Conservation (phyloP, 148 eudicot species). For the Rhododendron ovatum region DNA sequence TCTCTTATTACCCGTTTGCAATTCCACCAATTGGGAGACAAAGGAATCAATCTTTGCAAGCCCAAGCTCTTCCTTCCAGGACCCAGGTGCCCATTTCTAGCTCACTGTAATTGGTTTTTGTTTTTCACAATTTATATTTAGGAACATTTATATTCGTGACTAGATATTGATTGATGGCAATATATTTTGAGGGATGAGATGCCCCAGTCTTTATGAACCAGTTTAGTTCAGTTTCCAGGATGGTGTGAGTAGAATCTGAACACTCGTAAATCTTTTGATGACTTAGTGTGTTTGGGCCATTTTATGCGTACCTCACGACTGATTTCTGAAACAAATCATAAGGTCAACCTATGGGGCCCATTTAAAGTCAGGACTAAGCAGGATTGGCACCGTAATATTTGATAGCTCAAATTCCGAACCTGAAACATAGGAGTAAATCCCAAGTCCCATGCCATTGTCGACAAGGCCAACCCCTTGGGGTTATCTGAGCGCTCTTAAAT, state of each 20-base stretch:
- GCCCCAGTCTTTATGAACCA: background rate
- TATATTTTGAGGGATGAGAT: background rate
- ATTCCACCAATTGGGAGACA: constrained; percentile 7
- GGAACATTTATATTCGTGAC: background rate
- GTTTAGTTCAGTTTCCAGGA: background rate
- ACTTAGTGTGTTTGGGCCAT: background rate
- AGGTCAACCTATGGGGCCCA: background rate
- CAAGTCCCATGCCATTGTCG: background rate
- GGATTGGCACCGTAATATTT: background rate
- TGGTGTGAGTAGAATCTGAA: background rate
- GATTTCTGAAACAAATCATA: background rate
- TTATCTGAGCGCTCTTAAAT: background rate
- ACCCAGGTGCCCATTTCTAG: constrained; percentile 44
- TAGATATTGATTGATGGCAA: background rate
- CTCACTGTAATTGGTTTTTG: background rate
- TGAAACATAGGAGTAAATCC: background rate
- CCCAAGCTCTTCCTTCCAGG: constrained; percentile 46
- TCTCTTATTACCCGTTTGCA: constrained; percentile 12
- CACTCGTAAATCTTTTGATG: background rate
- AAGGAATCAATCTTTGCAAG: constrained; percentile 19
- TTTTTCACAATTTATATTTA: background rate
- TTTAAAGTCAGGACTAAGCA: background rate
- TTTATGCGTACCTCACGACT: background rate
- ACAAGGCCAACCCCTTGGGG: background rate
- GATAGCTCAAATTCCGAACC: background rate